phyloP scores from a whole-genome alignment of 148 eudicot species.

The Cornus kousa region DNA sequence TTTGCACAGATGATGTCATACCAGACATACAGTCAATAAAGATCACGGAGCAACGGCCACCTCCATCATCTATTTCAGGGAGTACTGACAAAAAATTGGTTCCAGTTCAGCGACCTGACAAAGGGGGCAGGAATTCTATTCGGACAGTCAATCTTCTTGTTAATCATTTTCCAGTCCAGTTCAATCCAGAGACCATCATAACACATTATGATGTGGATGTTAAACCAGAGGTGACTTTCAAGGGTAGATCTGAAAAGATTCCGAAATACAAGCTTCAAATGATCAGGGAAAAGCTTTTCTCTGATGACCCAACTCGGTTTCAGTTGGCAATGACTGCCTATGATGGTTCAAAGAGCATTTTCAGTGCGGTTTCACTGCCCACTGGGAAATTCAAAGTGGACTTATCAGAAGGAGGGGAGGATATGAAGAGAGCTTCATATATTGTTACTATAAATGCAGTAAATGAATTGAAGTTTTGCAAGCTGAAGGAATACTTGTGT shows the following conservation, averaged over 20 bases:
- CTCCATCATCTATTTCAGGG: slow-evolving; percentile 12
- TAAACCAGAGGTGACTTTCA: slow-evolving; percentile 24
- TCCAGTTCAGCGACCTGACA: slow-evolving; percentile 52
- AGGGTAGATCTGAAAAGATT: slow-evolving; percentile 20
- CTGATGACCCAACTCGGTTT: slow-evolving; percentile 27
- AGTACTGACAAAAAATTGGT: slow-evolving; percentile 4
- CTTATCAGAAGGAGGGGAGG: slow-evolving; percentile 41
- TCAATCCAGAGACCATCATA: slow-evolving; percentile 34
- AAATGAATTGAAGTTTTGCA: slow-evolving; percentile 40
- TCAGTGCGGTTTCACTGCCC: slow-evolving; percentile 42
- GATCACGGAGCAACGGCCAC: slow-evolving; percentile 8
- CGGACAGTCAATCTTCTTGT: slow-evolving; percentile 35
- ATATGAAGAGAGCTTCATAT: slow-evolving; percentile 22
- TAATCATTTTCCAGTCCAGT: slow-evolving; percentile 51
- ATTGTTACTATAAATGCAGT: slow-evolving; percentile 30
- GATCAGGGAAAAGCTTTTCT: slow-evolving; percentile 36
- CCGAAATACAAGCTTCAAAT: slow-evolving; percentile 30
- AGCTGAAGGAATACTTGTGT: slow-evolving; percentile 37
- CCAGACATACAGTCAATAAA: slow-evolving; percentile 20
- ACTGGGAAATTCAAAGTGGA: slow-evolving; percentile 35
- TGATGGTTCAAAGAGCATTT: slow-evolving; percentile 57
- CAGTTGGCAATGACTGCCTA: slow-evolving; percentile 43
- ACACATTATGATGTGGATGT: slow-evolving; percentile 51
- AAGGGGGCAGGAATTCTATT: slow-evolving; percentile 28
- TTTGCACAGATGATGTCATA: background rate